Conservation (phyloP, 2,329 filamentous ascomycete species). For the Chaetoscypha palmicola region DNA sequence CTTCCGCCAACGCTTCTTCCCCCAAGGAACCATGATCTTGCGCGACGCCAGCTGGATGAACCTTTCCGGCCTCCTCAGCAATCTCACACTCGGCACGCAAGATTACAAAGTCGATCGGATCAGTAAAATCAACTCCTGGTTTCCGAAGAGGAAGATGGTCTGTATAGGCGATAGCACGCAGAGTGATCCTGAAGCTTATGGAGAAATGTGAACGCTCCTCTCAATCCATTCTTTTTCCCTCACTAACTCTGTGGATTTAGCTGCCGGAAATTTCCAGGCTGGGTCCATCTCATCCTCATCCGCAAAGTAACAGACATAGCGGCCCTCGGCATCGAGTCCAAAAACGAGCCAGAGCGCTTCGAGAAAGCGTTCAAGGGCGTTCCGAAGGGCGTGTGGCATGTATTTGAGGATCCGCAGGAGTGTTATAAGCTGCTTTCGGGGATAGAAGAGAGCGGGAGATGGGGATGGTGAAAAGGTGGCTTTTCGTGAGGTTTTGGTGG, state of each 20-base stretch:
- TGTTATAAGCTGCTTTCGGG: conserved; percentile 40
- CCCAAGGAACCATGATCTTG: conserved; percentile 72
- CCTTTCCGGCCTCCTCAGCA: conserved; percentile 69
- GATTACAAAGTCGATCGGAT: conserved; percentile 82
- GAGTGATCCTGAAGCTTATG: conserved; percentile 84
- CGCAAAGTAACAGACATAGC: conserved; percentile 73
- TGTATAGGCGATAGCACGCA: conserved; percentile 89
- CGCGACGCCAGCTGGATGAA: conserved; percentile 85
- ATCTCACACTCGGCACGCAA: conserved; percentile 72
- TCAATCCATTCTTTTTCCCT: neutral
- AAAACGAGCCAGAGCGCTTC: conserved; percentile 70
- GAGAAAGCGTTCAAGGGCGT: conserved; percentile 74
- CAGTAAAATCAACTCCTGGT: conserved; percentile 67
- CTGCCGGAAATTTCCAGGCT: conserved; percentile 59
- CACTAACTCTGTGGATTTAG: conserved; percentile 29
- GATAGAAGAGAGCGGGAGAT: no score
- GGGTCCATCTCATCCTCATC: conserved; percentile 80
- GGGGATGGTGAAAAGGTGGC: no score
- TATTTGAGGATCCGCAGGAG: conserved; percentile 74
- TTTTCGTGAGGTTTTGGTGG: no score
- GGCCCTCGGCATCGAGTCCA: conserved; percentile 60
- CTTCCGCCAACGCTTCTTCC: conserved; percentile 67
- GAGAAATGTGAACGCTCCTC: conserved; percentile 53
- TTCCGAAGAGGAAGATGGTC: conserved; percentile 73
- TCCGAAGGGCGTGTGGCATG: conserved; percentile 65